phyloP scores from a whole-genome alignment of 2,329 filamentous ascomycete species.

The Xylogone sp. region DNA sequence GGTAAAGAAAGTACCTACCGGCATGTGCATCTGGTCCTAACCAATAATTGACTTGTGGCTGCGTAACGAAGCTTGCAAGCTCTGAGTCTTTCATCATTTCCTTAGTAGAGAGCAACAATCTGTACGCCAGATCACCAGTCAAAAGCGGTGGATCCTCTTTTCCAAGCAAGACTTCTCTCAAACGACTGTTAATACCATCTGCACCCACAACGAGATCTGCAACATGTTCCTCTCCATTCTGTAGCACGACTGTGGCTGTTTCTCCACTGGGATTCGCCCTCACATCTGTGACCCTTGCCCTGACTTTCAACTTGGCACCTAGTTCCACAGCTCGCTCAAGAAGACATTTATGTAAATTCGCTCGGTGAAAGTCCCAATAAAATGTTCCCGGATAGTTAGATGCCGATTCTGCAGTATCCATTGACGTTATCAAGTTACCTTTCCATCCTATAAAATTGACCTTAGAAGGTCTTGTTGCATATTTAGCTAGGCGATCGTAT shows the following conservation, averaged over 20 bases:
- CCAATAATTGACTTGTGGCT: conserved; percentile 43
- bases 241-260: conserved; percentile 21
- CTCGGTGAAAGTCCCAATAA: conserved; percentile 45
- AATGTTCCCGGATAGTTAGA: conserved; percentile 18
- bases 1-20: conserved; percentile 18
- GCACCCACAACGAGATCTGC: conserved; percentile 37
- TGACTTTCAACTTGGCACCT: conserved; percentile 35
- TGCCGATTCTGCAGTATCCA: conserved; percentile 16
- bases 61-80: conserved; percentile 32
- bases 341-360: conserved; percentile 42
- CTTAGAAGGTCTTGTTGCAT: conserved; percentile 36
- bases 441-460: conserved; percentile 44
- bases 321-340: conserved; percentile 33
- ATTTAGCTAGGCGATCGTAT: conserved; percentile 7
- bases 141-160: conserved; percentile 41
- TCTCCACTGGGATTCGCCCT: conserved; percentile 14
- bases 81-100: conserved; percentile 38
- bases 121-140: conserved; percentile 43
- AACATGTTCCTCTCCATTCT: conserved; percentile 22
- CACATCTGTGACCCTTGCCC: conserved; percentile 33
- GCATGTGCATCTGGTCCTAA: conserved; percentile 45
- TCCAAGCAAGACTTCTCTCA: conserved; percentile 36
- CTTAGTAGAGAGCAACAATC: conserved; percentile 40
- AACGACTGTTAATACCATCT: conserved; percentile 37
- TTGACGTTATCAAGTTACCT: conserved; percentile 20